These are phyloP conservation scores for Candida morakotiae DNA, from an alignment of 805 yeast genomes.

Conservation along the genomic window DNA sequence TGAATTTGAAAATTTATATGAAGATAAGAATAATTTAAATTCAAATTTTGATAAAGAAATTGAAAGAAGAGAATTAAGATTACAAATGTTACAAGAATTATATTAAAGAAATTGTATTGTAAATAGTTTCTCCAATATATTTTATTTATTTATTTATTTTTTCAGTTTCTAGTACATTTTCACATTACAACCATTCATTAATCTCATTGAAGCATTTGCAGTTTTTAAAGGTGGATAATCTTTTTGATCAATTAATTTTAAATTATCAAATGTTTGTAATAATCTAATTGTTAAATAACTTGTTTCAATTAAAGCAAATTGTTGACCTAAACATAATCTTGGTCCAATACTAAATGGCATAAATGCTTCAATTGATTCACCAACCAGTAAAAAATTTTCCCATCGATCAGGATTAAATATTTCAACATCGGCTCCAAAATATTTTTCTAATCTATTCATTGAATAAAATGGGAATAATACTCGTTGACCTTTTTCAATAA, in stretches of 20 bases:
- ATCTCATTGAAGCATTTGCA: not conserved
- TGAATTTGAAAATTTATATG: not conserved
- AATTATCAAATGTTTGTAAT: conserved; percentile 13
- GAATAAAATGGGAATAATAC: conserved; percentile 15
- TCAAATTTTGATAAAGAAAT: conserved; percentile 21
- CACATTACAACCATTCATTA: not conserved
- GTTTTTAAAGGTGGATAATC: not conserved
- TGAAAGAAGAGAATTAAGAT: conserved; percentile 35
- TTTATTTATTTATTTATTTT: conserved; percentile 1
- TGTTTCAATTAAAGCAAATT: conserved; percentile 52
- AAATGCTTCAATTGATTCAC: conserved; percentile 47
- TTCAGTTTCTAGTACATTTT: conserved; percentile 1
- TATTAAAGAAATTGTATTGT: too few species aligned
- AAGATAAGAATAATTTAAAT: not conserved
- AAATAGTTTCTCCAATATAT: too few species aligned
- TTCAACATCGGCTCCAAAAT: conserved; percentile 31
- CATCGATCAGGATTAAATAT: conserved; percentile 37
- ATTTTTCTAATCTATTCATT: conserved; percentile 17
- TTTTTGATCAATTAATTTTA: not conserved
- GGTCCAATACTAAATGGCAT: conserved; percentile 55
- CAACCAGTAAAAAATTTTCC: conserved; percentile 23
- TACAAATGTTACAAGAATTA: conserved; percentile 34
- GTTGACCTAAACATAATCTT: conserved; percentile 52
- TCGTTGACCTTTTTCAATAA: conserved; percentile 14
- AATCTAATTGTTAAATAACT: conserved; percentile 39